Evolutionary conservation across 192 early-diverging fungal species (phyloP).

Genomic region (Pilaira anomala): DNA sequence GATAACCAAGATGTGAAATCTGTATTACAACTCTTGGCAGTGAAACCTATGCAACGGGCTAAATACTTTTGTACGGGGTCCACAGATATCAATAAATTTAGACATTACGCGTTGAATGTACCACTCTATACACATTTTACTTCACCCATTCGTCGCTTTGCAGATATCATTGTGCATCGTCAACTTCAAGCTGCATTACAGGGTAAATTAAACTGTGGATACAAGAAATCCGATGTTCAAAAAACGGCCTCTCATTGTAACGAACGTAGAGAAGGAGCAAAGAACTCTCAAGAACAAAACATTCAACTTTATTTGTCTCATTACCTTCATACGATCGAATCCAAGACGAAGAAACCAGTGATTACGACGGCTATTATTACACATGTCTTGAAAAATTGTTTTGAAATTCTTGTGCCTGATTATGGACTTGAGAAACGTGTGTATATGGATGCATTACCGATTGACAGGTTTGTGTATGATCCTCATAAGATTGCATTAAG

Average conservation of each 20-base stretch:
- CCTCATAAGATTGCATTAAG: slow-evolving; percentile 1
- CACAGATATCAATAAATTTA: slow-evolving; percentile 63
- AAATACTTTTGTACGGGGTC: slow-evolving; percentile 97
- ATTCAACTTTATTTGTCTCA: slow-evolving; percentile 63
- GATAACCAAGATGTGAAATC: slow-evolving; percentile 47
- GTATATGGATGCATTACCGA: slow-evolving; percentile 22
- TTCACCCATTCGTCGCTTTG: slow-evolving; percentile 95
- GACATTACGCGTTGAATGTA: slow-evolving; percentile 91
- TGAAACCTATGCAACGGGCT: slow-evolving; percentile 97
- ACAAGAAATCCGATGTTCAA: slow-evolving; percentile 31
- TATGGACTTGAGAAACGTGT: slow-evolving; percentile 71
- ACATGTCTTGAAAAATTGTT: slow-evolving; percentile 54
- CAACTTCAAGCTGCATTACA: slow-evolving; percentile 68
- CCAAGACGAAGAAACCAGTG: slow-evolving; percentile 36
- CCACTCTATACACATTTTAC: slow-evolving; percentile 99
- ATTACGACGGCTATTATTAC: slow-evolving; percentile 60
- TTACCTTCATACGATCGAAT: slow-evolving; percentile 51
- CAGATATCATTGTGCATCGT: slow-evolving; percentile 96
- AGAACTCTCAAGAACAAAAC: slow-evolving; percentile 70
- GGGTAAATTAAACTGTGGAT: slow-evolving; percentile 33
- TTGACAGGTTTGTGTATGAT: slow-evolving; percentile 13
- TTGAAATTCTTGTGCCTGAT: slow-evolving; percentile 69
- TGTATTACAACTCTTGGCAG: slow-evolving; percentile 81
- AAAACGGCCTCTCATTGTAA: slow-evolving; percentile 70
- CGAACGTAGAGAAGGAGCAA: slow-evolving; percentile 66